Base-by-base conservation (phyloP, 768 basidiomycete species). In the Dendrothele bispora region DNA sequence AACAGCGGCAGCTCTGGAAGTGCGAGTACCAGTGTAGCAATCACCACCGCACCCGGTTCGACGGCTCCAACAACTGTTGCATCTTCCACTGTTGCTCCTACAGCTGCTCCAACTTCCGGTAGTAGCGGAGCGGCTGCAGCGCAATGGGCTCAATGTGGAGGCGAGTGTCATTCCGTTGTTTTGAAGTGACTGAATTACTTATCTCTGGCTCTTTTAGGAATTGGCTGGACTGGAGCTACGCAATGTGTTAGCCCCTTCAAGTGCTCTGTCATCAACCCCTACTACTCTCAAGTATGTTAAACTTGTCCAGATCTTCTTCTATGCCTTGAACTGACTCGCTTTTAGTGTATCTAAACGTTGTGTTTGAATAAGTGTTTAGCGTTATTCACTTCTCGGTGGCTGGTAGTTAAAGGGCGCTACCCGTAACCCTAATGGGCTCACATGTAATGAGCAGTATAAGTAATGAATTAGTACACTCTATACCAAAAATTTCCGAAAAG, bases 191-290 rank as follows among this genome's bases (percentile, higher is more conserved):
- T 3, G 20, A 4, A 40, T 7, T 27, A 30, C 6, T 27, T 43
- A 30, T 20, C 18, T 43, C 1, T n/a, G 25, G 2, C 32, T 17
- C 10, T n/a, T 27, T 22, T 43, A 43, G 42, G 43, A 34, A 44
- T 44, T 24, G 43, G 43, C 11, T 44, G 43, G 43, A 35, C 43
- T 14, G 43, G 43, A 6, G 30, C 43, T 15, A 34, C 25, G 3
- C 14, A 18, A 22, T 44, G 43, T 18, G 43, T 44, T 5, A 14
- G 18, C 15, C 30, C 30, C 32, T 44, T 28, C 20, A 30, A 28
- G 6, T 44, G 43, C 18, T 18, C 21, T 20, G 43, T 61, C 32
- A 58, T 50, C 24, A 50, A 55, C 8, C 40, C 63, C 4, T 46
- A n/a, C n/a, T n/a, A n/a, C n/a, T n/a, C n/a, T n/a, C n/a, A n/a